phyloP scores from a whole-genome alignment of 139 green algal species.

The Raphidocelis subcapitata region DNA sequence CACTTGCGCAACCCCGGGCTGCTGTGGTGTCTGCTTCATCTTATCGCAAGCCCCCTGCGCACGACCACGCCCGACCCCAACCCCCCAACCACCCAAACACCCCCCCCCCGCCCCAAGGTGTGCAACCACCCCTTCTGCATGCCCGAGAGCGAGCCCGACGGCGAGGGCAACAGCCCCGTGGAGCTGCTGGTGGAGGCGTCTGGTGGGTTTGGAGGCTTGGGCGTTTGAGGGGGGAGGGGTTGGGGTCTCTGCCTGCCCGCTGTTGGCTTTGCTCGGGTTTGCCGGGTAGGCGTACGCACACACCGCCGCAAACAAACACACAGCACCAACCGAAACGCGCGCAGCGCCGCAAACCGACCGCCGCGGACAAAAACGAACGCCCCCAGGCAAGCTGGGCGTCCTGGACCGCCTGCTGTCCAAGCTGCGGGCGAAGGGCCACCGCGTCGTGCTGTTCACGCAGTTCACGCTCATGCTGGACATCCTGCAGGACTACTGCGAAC shows the following conservation, averaged over 20 bases:
- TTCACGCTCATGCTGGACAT: slow-evolving; percentile 76
- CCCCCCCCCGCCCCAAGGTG: too few species aligned
- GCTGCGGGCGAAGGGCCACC: slow-evolving; percentile 71
- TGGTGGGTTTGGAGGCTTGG: slow-evolving; percentile 18
- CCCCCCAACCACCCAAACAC: too few species aligned
- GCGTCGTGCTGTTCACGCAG: slow-evolving; percentile 82
- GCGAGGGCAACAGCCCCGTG: slow-evolving; percentile 47
- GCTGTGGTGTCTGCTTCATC: too few species aligned
- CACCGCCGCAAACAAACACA: not conserved
- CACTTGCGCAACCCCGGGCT: too few species aligned
- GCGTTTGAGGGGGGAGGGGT: too few species aligned
- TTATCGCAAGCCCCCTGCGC: too few species aligned
- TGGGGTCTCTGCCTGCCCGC: not conserved
- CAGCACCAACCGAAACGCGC: not conserved
- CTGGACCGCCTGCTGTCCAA: slow-evolving; percentile 76
- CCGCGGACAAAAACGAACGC: too few species aligned
- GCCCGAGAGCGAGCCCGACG: slow-evolving; percentile 57
- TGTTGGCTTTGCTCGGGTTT: too few species aligned
- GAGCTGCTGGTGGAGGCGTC: slow-evolving; percentile 57
- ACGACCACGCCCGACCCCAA: too few species aligned
- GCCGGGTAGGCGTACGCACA: not conserved
- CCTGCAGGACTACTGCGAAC: slow-evolving; percentile 65
- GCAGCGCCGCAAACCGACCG: not conserved
- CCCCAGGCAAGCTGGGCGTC: slow-evolving; percentile 37
- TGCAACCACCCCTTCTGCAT: slow-evolving; percentile 81